Evolutionary conservation across 805 yeast genomes (phyloP), one percentile per base, ranked within the genome.

Genomic region (Hemisphaericaspora nanyangensis): DNA sequence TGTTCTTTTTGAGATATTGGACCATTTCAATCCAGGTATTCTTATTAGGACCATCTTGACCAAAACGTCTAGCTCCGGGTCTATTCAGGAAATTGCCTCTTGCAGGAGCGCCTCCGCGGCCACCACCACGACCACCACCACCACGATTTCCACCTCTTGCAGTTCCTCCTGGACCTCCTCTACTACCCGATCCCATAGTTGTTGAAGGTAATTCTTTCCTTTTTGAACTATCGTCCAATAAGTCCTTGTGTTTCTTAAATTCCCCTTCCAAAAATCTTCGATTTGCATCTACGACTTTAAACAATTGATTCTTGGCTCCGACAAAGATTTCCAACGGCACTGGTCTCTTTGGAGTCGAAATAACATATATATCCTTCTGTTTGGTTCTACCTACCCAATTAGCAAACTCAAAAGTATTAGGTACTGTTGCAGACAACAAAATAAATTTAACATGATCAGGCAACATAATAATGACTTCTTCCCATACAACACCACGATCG

Each of bases 401-500:
- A 7, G 99, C 99, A 72, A 93, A 93, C 56, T 93, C 99, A 57
- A 77, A 85, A 0, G 99, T 91, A 58, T 93, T 93, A n/a, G 99
- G 99, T 6, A 93, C 98, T 0, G 99, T 93, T 4, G 99, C 99
- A 10, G 96, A 87, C 29, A 93, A 70, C 29, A 93, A 68, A 46
- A 93, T 88, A 51, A 86, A 85, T 55, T 91, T 91, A 42, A 93
- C 93, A 56, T 93, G 97, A 47, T 90, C 96, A 0, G 99, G 99
- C 25, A 93, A 69, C 95, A 93, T 88, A 50, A 93, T 93, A 45
- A 93, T 93, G 17, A 93, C 97, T 63, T 93, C 99, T 66, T 93
- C 99, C 99, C 99, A 93, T 3, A 93, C 99, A 11, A 93, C 99
- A 55, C 99, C 99, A 61, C 99, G 80, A 53, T 88, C 96, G 42